Base-by-base conservation (phyloP, 345 rosid species). In the Euclidium syriacum region DNA sequence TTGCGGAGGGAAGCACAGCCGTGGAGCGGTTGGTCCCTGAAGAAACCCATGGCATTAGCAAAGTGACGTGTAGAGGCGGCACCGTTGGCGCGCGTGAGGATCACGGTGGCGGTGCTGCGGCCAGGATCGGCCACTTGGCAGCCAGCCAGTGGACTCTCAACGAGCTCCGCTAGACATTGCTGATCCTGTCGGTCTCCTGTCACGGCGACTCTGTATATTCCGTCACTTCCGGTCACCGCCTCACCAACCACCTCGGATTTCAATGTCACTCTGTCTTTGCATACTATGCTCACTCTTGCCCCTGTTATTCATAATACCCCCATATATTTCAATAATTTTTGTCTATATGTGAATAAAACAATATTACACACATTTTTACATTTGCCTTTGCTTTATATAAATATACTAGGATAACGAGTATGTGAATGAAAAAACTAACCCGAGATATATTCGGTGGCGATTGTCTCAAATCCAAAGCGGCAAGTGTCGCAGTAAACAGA, bases 1-100 rank as follows among this genome's bases (percentile, higher is more conserved):
- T 72, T 67, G 32, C 76, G 77, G 73, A 90, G 57, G 38, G 76
- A 57, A 9, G 55, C 22, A 32, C 97, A 87, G 10, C 80, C 85
- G 23, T 57, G 42, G 11, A 76, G 56, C 0, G 80, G 73, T 29
- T 70, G 1, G 25, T 80, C 75, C 61, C 42, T 76, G 18, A 79
- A n/a, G 79, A 76, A 85, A 5, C 95, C 87, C 85, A 88, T 61
- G 29, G 87, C 57, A 57, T 91, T 91, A 22, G 89, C 89, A 23
- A 12, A 64, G 38, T 80, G 89, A 26, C 58, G 56, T n/a, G 70
- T 58, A 4, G 91, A 68, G 52, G 72, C 22, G 35, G 76, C 82
- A 2, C 98, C 95, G 18, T 87, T 88, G 76, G 64, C 10, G 3
- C 83, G 77, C 7, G 96, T 91, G 50, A 88, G 80, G 56, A 85